phyloP scores from a whole-genome alignment of 192 early-diverging fungal genomes.

The Chytriomyces confervae region DNA sequence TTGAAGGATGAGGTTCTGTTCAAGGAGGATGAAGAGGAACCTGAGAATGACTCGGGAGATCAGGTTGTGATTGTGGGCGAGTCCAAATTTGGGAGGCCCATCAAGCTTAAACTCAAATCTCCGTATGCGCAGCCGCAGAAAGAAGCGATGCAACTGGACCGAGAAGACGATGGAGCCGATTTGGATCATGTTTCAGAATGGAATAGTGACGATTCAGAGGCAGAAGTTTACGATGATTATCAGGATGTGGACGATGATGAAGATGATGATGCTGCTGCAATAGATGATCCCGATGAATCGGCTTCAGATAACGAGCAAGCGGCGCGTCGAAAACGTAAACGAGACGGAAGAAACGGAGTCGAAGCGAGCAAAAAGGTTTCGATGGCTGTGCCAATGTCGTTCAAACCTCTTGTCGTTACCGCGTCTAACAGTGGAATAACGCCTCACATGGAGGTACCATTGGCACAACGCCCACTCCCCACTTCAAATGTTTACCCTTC shows the following conservation, averaged over 20 bases:
- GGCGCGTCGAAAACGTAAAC: neutral
- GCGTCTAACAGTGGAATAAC: too few relatives aligned
- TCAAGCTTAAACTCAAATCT: neutral
- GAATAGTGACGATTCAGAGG: conserved; percentile 37
- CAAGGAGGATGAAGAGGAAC: neutral
- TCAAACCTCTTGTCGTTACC: too few relatives aligned
- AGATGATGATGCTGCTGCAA: conserved; percentile 20
- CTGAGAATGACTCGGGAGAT: neutral
- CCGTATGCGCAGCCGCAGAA: neutral
- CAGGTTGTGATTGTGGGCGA: neutral
- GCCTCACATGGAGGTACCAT: too few relatives aligned
- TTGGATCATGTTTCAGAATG: conserved; percentile 37
- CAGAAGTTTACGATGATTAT: conserved; percentile 13
- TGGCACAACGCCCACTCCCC: too few relatives aligned
- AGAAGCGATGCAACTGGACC: neutral
- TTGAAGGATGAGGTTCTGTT: neutral
- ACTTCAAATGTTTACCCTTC: neutral
- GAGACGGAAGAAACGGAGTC: neutral
- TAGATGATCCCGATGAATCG: neutral
- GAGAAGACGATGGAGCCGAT: neutral
- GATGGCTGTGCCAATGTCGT: neutral
- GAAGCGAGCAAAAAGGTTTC: neutral
- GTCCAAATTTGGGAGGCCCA: neutral
- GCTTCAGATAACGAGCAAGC: neutral
- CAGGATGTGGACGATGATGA: conserved; percentile 19